Percentiles rank a stretch among this genome's conserved stretches.
These are phyloP conservation scores for Fusarium piperis DNA, from an alignment of 2,329 filamentous ascomycete species.

Conservation along the genomic window DNA sequence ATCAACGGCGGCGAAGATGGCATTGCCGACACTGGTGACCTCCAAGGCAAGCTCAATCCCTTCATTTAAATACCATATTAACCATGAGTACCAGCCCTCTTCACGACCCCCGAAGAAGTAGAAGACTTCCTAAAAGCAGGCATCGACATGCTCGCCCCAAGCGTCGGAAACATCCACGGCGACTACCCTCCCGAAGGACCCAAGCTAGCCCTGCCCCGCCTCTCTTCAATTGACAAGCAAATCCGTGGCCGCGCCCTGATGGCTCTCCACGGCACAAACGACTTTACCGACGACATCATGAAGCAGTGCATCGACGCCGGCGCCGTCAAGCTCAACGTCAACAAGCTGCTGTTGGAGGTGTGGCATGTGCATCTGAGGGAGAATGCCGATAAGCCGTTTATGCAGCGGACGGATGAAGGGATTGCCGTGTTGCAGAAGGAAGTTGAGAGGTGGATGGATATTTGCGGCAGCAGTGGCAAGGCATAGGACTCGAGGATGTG, in stretches of 20 bases:
- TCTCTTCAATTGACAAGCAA: constrained; percentile 48
- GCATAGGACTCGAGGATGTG: not conserved
- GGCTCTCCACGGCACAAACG: constrained; percentile 67
- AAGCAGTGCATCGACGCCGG: constrained; percentile 60
- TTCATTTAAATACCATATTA: not conserved
- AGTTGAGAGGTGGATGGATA: constrained; percentile 31
- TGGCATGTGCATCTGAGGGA: constrained; percentile 17
- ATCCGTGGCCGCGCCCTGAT: constrained; percentile 52
- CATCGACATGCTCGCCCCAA: constrained; percentile 78
- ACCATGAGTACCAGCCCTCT: not conserved
- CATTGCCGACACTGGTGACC: constrained; percentile 66
- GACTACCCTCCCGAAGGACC: constrained; percentile 74
- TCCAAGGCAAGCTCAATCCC: constrained; percentile 48
- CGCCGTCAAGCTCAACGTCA: constrained; percentile 67
- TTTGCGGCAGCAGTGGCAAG: constrained; percentile 30
- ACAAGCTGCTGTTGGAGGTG: constrained; percentile 59
- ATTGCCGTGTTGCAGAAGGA: constrained; percentile 23
- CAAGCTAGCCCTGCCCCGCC: constrained; percentile 61
- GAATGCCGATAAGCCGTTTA: constrained; percentile 5
- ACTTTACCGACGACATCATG: constrained; percentile 61
- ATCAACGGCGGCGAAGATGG: constrained; percentile 71
- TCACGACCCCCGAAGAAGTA: constrained; percentile 76
- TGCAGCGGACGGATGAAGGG: constrained; percentile 22
- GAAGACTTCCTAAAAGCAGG: constrained; percentile 76
- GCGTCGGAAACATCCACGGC: constrained; percentile 81